These are phyloP conservation scores for Dendrobium catenatum DNA, from an alignment of 106 monocot species.

Conservation along the genomic window DNA sequence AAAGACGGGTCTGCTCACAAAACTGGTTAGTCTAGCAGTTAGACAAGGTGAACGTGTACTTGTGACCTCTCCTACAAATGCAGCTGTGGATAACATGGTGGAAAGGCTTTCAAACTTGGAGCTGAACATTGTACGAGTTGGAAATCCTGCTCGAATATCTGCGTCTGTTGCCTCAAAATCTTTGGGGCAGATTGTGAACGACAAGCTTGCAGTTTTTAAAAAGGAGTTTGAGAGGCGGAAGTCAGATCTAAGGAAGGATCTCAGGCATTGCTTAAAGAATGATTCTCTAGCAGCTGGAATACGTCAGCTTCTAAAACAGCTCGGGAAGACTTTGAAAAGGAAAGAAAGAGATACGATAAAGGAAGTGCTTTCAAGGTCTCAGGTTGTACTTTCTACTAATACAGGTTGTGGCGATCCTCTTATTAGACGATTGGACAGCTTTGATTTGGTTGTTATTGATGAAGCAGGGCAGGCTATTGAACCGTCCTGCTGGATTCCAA, in stretches of 20 bases:
- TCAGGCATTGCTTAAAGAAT: constrained; percentile 78
- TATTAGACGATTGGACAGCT: constrained; percentile 56
- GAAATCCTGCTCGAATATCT: constrained; percentile 86
- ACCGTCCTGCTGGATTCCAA: constrained; percentile 93
- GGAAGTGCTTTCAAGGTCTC: constrained; percentile 71
- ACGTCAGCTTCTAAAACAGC: constrained; percentile 87
- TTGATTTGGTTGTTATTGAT: constrained; percentile 92
- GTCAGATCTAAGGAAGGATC: constrained; percentile 83
- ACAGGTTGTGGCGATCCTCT: constrained; percentile 83
- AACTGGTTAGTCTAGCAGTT: constrained; percentile 72
- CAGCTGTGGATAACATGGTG: constrained; percentile 97
- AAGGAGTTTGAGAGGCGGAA: constrained; percentile 93
- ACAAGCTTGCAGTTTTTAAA: constrained; percentile 63
- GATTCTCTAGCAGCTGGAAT: constrained; percentile 96
- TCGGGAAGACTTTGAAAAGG: constrained; percentile 84
- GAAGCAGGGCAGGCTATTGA: constrained; percentile 97
- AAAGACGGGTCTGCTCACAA: constrained; percentile 75
- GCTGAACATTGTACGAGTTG: constrained; percentile 75
- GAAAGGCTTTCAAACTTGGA: constrained; percentile 57
- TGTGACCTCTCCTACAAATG: constrained; percentile 91
- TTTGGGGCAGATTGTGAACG: constrained; percentile 68
- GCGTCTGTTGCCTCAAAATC: constrained; percentile 80
- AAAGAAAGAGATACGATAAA: constrained; percentile 85
- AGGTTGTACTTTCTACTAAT: constrained; percentile 87
- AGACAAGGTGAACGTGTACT: constrained; percentile 84